phyloP scores from a whole-genome alignment of 2,329 filamentous ascomycete species.

The Periglandula ipomoeae region DNA sequence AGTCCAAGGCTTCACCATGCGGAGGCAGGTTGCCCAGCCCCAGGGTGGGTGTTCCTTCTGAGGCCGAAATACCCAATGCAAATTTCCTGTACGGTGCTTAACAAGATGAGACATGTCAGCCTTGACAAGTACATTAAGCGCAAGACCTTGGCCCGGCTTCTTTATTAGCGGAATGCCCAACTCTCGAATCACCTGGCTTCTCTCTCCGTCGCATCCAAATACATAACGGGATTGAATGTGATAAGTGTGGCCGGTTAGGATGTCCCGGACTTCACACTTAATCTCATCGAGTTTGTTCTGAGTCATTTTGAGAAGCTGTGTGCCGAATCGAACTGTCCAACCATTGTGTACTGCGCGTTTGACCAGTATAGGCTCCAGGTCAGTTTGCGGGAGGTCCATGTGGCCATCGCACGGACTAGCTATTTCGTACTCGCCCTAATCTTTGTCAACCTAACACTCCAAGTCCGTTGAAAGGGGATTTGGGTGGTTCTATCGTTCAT shows the following conservation, averaged over 20 bases:
- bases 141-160: slow-evolving; percentile 30
- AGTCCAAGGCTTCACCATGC: slow-evolving; percentile 56
- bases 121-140: slow-evolving; percentile 31
- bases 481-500: no score
- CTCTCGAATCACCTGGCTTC: slow-evolving; percentile 28
- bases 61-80: slow-evolving; percentile 52
- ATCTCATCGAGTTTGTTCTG: slow-evolving; percentile 16
- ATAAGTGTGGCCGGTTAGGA: slow-evolving; percentile 27
- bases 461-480: no score
- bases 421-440: slow-evolving; percentile 31
- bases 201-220: slow-evolving; percentile 44
- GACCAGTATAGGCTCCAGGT: slow-evolving; percentile 32
- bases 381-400: slow-evolving; percentile 33
- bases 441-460: no score
- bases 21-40: slow-evolving; percentile 38
- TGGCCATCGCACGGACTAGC: slow-evolving; percentile 30
- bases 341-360: slow-evolving; percentile 25
- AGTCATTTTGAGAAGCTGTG: slow-evolving; percentile 21
- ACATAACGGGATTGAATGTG: slow-evolving; percentile 40
- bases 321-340: slow-evolving; percentile 28
- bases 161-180: slow-evolving; percentile 30
- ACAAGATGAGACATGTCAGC: slow-evolving; percentile 41
- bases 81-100: slow-evolving; percentile 42
- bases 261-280: slow-evolving; percentile 25
- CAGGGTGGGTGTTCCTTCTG: slow-evolving; percentile 41